Base-by-base conservation (phyloP, 176 grass and related monocot genomes). In the Coix lacrymajobi region DNA sequence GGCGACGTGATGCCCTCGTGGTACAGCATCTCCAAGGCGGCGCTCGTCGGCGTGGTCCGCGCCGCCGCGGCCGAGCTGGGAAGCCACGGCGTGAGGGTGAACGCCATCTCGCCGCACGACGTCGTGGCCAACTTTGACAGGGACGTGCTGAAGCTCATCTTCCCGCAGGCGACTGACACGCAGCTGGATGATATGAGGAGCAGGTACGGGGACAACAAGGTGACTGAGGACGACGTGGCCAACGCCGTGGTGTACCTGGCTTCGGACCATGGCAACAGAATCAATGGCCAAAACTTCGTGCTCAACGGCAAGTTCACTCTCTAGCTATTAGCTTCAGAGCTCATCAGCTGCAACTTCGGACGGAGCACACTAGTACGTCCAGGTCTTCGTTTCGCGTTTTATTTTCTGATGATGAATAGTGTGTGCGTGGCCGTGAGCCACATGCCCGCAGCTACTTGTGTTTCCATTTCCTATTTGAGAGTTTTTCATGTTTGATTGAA, bases 31-130 rank as follows among this genome's bases (percentile, higher is more conserved):
- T 79, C 84, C 31, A 79, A 86, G 25, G 43, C 76, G n/a, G 28
- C 56, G 2, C 7, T 25, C 31, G 16, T 86, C 11, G 57, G 24
- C 33, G 54, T 69, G 29, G 75, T 85, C 16, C 54, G 83, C 6
- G 7, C 44, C 56, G 54, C 29, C 6, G 41, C 67, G 19, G 84
- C 66, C 6, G 76, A 57, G 71, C 82, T 85, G 66, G 84, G 10
- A 1, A 24, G 16, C n/a, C 1, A 79, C 7, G 40, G 56, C n/a
- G 76, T 85, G 29, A 52, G 84, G 66, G 75, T 85, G 66, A 85
- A 85, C 31, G 66, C 84, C 75, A 79, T 85, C 54, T 85, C 83
- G 66, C 83, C 54, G 36, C 9, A 41, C 5, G 46, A 17, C 63
- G 56, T 69, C 49, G 25, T 9, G 5, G 69, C 52, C 11, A 62